phyloP scores from a whole-genome alignment of 1,139 yeast genomes.

The Eremothecium cymbalariae region DNA sequence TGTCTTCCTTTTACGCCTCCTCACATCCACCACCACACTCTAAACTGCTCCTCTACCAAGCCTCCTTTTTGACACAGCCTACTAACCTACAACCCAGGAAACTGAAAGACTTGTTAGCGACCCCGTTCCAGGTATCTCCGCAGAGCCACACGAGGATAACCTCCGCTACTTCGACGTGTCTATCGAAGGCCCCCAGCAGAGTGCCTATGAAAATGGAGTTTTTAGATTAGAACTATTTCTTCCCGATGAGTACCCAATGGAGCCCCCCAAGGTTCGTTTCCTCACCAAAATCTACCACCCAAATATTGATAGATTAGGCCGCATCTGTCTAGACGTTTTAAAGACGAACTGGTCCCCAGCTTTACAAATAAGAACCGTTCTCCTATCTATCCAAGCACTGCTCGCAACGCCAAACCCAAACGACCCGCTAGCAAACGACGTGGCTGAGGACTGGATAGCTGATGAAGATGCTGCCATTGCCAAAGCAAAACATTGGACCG shows the following conservation, averaged over 20 bases:
- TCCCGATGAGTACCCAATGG: slow-evolving; percentile 56
- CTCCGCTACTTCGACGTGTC: slow-evolving; percentile 82
- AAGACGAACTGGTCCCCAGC: slow-evolving; percentile 98
- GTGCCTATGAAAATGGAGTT: slow-evolving; percentile 52
- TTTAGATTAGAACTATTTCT: slow-evolving; percentile 54
- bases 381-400: slow-evolving; percentile 85
- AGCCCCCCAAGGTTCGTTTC: slow-evolving; percentile 87
- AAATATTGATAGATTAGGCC: slow-evolving; percentile 87
- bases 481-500: slow-evolving; percentile 87
- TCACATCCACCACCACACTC: too few species aligned
- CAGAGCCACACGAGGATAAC: slow-evolving; percentile 88
- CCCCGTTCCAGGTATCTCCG: slow-evolving; percentile 94
- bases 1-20: neutral
- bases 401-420: slow-evolving; percentile 97
- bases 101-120: slow-evolving; percentile 87
- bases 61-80: neutral
- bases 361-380: slow-evolving; percentile 86
- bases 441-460: slow-evolving; percentile 92
- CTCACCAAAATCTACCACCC: slow-evolving; percentile 94
- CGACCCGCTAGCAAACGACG: slow-evolving; percentile 96
- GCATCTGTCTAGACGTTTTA: slow-evolving; percentile 90
- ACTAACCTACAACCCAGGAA: slow-evolving; percentile 41
- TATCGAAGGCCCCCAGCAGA: slow-evolving; percentile 74
- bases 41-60: too few species aligned
- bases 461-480: slow-evolving; percentile 72